Percentiles rank a stretch among this genome's conserved stretches.
Conservation (phyloP, 1,284 basidiomycete genomes). For the Cerioporus squamosus region DNA sequence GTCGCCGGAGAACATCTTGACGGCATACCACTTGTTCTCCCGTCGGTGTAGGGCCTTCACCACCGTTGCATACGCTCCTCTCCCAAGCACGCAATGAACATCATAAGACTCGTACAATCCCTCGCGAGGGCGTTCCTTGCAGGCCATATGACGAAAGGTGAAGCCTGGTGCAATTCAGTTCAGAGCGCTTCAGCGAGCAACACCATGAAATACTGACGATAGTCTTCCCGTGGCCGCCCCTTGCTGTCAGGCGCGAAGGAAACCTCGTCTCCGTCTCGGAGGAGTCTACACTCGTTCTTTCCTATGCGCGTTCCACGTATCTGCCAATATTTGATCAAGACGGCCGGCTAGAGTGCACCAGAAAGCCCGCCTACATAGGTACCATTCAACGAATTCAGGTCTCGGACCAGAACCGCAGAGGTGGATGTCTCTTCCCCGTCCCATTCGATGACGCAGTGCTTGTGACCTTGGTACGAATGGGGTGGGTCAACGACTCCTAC, state of each 20-base stretch:
- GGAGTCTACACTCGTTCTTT: slow-evolving; percentile 33
- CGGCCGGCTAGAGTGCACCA: no score
- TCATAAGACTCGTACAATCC: slow-evolving; percentile 55
- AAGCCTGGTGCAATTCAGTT: slow-evolving; percentile 38
- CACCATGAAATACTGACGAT: no score
- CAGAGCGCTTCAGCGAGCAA: no score
- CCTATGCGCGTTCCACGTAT: slow-evolving; percentile 40
- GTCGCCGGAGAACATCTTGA: slow-evolving; percentile 72
- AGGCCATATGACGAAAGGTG: slow-evolving; percentile 57
- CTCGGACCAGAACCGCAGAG: slow-evolving; percentile 66
- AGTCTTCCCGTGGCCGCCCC: neutral
- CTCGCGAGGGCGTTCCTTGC: slow-evolving; percentile 35
- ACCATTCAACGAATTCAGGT: slow-evolving; percentile 72
- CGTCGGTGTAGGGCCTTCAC: slow-evolving; percentile 63
- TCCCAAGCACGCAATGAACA: slow-evolving; percentile 66
- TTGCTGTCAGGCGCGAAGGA: neutral
- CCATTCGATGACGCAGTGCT: slow-evolving; percentile 67
- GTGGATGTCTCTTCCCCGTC: slow-evolving; percentile 55
- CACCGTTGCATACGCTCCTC: slow-evolving; percentile 80
- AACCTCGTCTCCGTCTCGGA: neutral
- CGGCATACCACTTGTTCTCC: slow-evolving; percentile 65
- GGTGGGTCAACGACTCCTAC: no score
- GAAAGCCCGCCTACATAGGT: slow-evolving; percentile 68
- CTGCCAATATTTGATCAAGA: slow-evolving; percentile 41
- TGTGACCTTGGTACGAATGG: slow-evolving; percentile 54